phyloP scores from a whole-genome alignment of 345 rosid genomes.

The Aquilaria sinensis region DNA sequence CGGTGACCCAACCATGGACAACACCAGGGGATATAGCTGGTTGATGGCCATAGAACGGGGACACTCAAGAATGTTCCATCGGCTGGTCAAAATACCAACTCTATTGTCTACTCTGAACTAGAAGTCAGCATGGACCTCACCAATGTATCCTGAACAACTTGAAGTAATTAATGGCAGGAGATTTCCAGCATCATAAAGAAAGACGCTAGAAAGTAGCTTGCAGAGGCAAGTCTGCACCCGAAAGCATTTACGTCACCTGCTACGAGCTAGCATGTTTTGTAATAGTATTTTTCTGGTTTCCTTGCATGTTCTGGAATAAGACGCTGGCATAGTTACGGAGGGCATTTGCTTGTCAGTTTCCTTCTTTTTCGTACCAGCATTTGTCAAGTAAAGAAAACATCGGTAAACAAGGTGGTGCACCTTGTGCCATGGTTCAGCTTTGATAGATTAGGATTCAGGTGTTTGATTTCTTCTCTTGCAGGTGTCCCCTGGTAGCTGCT shows the following conservation, averaged over 20 bases:
- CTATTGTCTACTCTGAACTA: too few relatives aligned
- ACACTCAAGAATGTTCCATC: too few relatives aligned
- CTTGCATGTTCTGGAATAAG: constrained; percentile 60
- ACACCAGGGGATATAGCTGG: too few relatives aligned
- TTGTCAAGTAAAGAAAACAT: not conserved
- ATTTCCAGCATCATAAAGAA: too few relatives aligned
- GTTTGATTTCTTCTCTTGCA: constrained; percentile 77
- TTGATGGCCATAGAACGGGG: too few relatives aligned
- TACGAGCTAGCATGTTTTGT: constrained; percentile 7
- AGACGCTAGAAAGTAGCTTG: not conserved
- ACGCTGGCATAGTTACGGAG: too few relatives aligned
- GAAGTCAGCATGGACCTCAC: too few relatives aligned
- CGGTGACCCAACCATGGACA: too few relatives aligned
- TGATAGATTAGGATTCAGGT: constrained; percentile 91
- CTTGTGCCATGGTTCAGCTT: constrained; percentile 97
- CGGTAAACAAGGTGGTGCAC: constrained; percentile 19
- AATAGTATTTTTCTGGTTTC: constrained; percentile 21
- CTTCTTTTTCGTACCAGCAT: not conserved
- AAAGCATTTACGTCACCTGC: constrained; percentile 11
- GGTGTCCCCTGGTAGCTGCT: constrained; percentile 48
- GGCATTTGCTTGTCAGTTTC: too few relatives aligned
- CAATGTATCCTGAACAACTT: too few relatives aligned
- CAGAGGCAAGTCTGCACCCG: constrained; percentile 14
- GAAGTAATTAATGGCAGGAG: too few relatives aligned
- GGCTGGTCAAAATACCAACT: too few relatives aligned